phyloP scores from a whole-genome alignment of 73 alveolate species.

The Tetrahymena elliotti region DNA sequence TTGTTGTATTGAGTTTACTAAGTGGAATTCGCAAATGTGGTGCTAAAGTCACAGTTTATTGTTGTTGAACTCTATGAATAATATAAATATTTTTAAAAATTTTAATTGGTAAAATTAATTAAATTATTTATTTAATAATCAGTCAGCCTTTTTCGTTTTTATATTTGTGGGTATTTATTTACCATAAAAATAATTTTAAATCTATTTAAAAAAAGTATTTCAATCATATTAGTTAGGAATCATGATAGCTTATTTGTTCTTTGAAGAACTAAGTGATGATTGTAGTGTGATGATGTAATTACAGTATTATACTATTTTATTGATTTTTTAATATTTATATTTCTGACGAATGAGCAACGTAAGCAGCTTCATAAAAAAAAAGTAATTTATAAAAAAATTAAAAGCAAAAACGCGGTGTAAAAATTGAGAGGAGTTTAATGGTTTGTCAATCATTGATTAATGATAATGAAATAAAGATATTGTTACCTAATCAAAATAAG shows the following conservation, averaged over 20 bases:
- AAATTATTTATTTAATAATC: not conserved
- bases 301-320: not conserved
- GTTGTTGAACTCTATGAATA: not conserved
- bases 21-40: not conserved
- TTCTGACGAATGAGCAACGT: not conserved
- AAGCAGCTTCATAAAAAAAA: not conserved
- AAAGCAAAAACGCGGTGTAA: not conserved
- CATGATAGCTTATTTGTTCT: not conserved
- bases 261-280: too few relatives aligned
- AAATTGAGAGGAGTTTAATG: not conserved
- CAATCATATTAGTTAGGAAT: too few relatives aligned
- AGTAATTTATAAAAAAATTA: too few relatives aligned
- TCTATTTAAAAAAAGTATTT: too few relatives aligned
- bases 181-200: too few relatives aligned
- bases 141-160: not conserved
- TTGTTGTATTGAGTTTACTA: not conserved
- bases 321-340: not conserved
- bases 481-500: not conserved
- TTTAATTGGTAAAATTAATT: too few relatives aligned
- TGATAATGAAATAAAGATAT: not conserved
- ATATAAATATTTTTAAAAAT: too few relatives aligned
- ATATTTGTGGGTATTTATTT: too few relatives aligned
- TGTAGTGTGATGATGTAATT: not conserved
- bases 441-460: too few relatives aligned
- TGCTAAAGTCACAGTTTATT: not conserved